These are phyloP conservation scores for Talaromyces amestolkiae DNA, from an alignment of 2,329 filamentous ascomycete genomes.

Conservation along the genomic window DNA sequence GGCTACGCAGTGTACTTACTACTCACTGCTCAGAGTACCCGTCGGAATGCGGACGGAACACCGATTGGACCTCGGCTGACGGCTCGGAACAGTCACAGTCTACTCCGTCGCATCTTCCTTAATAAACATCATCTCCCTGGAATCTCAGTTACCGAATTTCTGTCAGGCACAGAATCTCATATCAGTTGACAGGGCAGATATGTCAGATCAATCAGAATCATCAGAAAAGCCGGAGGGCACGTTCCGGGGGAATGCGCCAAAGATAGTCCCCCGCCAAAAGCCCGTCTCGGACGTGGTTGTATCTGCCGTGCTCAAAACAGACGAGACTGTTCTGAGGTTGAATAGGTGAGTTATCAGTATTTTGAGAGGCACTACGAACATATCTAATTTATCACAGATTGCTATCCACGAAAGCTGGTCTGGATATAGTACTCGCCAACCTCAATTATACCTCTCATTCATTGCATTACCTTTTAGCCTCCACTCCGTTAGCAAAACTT, in stretches of 20 bases:
- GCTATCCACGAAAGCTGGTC: conserved; percentile 65
- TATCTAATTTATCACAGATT: conserved; percentile 51
- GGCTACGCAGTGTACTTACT: neutral
- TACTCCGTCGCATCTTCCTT: neutral
- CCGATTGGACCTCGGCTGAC: conserved; percentile 13
- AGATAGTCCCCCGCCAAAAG: conserved; percentile 18
- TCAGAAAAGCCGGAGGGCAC: neutral
- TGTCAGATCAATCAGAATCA: neutral
- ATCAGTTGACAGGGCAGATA: neutral
- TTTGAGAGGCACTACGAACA: too few species aligned
- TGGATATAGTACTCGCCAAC: conserved; percentile 68
- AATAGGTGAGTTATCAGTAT: conserved; percentile 22
- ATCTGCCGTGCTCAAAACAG: conserved; percentile 13
- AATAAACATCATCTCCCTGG: neutral
- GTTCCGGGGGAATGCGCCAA: neutral
- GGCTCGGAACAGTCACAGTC: neutral
- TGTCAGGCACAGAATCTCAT: neutral
- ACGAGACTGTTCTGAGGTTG: conserved; percentile 21
- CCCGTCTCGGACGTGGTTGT: conserved; percentile 8
- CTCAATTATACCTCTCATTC: conserved; percentile 66
- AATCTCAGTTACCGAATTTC: neutral
- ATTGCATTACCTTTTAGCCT: conserved; percentile 59
- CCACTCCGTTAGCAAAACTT: conserved; percentile 44
- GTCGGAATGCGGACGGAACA: neutral
- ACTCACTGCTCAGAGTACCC: neutral